Conservation (phyloP, 768 basidiomycete genomes). For the Daedalea quercina region DNA sequence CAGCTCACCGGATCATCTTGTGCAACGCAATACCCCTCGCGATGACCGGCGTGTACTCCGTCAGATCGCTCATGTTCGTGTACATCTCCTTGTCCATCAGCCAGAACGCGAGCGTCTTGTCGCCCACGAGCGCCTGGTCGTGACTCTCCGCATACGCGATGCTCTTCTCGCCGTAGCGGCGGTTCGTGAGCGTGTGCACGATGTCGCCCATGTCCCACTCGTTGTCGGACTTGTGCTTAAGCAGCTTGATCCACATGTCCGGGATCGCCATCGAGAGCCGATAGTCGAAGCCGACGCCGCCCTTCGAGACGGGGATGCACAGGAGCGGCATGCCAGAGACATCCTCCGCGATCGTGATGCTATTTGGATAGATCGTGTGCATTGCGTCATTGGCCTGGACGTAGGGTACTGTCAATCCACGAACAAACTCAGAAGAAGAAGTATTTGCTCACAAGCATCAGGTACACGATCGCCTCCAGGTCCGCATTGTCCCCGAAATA, state of each 20-base stretch:
- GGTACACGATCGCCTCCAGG: constrained; percentile 85
- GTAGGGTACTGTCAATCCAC: constrained; percentile 5
- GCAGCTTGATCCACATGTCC: constrained; percentile 99
- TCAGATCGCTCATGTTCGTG: constrained; percentile 89
- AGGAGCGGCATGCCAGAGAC: constrained; percentile 99
- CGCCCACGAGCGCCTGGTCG: constrained; percentile 96
- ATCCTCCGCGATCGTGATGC: constrained; percentile 95
- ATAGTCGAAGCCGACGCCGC: constrained; percentile 97
- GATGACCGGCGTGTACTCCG: constrained; percentile 76
- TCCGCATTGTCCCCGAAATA: constrained; percentile 89
- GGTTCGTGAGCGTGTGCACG: constrained; percentile 83
- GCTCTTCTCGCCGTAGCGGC: constrained; percentile 84
- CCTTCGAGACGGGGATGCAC: constrained; percentile 66
- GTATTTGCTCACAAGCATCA: constrained; percentile 81
- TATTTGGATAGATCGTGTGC: constrained; percentile 70
- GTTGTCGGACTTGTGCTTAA: constrained; percentile 85
- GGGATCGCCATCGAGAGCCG: constrained; percentile 97
- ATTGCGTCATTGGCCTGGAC: constrained; percentile 88
- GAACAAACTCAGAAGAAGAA: neutral
- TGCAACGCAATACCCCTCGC: constrained; percentile 88
- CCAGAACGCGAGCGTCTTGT: constrained; percentile 99
- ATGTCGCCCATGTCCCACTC: constrained; percentile 88
- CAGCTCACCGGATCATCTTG: constrained; percentile 88
- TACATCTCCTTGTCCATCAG: constrained; percentile 99
- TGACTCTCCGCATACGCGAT: constrained; percentile 94